Evolutionary conservation across 768 basidiomycete genomes (phyloP).

Genomic region (Phaeolepiota aurea): DNA sequence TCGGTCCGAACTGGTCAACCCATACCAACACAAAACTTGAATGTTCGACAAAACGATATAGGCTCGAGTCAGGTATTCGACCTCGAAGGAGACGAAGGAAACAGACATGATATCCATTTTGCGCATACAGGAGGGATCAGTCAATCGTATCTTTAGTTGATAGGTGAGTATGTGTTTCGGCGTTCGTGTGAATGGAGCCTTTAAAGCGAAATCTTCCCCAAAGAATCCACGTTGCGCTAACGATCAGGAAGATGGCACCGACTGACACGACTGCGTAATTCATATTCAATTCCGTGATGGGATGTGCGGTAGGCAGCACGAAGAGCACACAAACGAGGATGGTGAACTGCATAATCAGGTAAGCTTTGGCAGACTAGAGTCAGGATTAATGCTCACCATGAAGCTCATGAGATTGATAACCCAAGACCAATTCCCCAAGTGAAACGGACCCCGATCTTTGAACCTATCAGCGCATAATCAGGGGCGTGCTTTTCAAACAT

Average conservation of each 20-base stretch:
- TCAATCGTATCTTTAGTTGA: no score
- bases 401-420: conserved; percentile 39
- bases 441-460: conserved; percentile 38
- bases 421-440: conserved; percentile 46
- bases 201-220: conserved; percentile 39
- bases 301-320: conserved; percentile 45
- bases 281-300: conserved; percentile 43
- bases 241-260: conserved; percentile 36
- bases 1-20: conserved; percentile 3
- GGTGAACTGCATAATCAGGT: conserved; percentile 27
- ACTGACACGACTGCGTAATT: conserved; percentile 50
- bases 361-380: not conserved
- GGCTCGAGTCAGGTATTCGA: no score
- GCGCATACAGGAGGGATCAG: no score
- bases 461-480: conserved; percentile 22
- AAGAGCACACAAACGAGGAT: conserved; percentile 47
- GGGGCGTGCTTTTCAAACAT: no score
- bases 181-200: conserved; percentile 34
- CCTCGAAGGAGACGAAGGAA: no score
- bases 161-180: conserved; percentile 5
- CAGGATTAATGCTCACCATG: conserved; percentile 21
- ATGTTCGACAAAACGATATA: no score
- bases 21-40: no score
- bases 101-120: no score
- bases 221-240: conserved; percentile 32